Evolutionary conservation across 2,329 filamentous ascomycete species (phyloP).

Genomic region (Paraphoma chrysanthemicola): DNA sequence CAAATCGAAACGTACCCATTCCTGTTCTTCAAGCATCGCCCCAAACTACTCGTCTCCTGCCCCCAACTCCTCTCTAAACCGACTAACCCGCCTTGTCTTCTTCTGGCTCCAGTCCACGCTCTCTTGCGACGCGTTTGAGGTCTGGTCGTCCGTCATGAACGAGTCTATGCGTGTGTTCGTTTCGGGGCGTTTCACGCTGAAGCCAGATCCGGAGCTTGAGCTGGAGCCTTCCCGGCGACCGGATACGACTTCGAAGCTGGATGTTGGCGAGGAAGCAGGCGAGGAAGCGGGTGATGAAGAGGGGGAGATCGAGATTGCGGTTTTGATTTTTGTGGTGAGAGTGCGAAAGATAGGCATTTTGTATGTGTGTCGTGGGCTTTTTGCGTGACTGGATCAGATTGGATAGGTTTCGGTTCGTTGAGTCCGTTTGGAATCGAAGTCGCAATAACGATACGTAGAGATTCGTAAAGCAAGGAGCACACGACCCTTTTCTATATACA

Average conservation of each 20-base stretch:
- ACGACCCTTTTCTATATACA: neutral
- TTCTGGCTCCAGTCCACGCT: constrained; percentile 17
- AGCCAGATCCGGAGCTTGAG: neutral
- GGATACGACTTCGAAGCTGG: constrained; percentile 31
- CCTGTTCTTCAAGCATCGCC: neutral
- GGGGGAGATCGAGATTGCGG: constrained; percentile 33
- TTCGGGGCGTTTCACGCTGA: constrained; percentile 18
- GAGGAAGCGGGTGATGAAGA: constrained; percentile 31
- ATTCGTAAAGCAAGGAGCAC: neutral
- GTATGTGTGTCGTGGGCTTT: neutral
- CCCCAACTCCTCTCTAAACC: constrained; percentile 41
- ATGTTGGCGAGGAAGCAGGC: constrained; percentile 21
- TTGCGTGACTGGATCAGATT: neutral
- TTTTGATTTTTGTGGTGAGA: constrained; percentile 40
- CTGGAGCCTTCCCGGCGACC: constrained; percentile 23
- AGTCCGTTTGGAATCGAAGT: too few relatives aligned
- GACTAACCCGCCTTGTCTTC: constrained; percentile 34
- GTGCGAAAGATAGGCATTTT: constrained; percentile 40
- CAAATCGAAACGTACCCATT: constrained; percentile 15
- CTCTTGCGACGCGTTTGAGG: constrained; percentile 16
- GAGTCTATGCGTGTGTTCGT: constrained; percentile 24
- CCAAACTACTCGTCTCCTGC: constrained; percentile 15
- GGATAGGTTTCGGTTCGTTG: too few relatives aligned
- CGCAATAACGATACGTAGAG: too few relatives aligned
- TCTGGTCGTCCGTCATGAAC: constrained; percentile 25